Percentiles rank a stretch among this genome's conserved stretches.
phyloP scores from a whole-genome alignment of 2,329 filamentous ascomycete genomes.

The Xylariales sp. region DNA sequence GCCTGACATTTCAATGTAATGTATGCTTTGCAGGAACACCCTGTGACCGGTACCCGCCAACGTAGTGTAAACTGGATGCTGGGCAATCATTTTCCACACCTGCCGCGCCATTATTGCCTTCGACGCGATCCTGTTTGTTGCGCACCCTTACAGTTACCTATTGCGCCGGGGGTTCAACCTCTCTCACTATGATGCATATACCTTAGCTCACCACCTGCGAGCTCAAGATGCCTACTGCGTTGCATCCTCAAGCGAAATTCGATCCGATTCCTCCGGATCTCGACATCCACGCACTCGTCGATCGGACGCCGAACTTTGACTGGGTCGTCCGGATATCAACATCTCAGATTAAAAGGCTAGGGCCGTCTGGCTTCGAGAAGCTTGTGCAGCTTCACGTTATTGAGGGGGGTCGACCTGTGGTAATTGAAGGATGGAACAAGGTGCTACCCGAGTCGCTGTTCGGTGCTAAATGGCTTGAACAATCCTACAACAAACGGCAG shows the following conservation, averaged over 20 bases:
- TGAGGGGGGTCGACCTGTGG: slow-evolving; percentile 77
- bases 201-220: not conserved
- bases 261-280: slow-evolving; percentile 86
- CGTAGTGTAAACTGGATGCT: too few species aligned
- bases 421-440: slow-evolving; percentile 84
- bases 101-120: too few species aligned
- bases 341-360: slow-evolving; percentile 72
- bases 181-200: not conserved
- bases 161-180: not conserved
- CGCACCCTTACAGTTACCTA: not conserved
- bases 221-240: slow-evolving; percentile 68
- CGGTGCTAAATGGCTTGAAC: slow-evolving; percentile 73
- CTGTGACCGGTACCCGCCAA: too few species aligned
- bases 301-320: slow-evolving; percentile 77
- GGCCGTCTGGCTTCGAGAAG: slow-evolving; percentile 77
- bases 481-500: slow-evolving; percentile 73
- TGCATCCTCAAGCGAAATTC: slow-evolving; percentile 82
- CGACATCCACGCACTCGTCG: slow-evolving; percentile 71
- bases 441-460: slow-evolving; percentile 75
- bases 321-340: slow-evolving; percentile 78
- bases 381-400: slow-evolving; percentile 81
- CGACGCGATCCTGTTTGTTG: not conserved
- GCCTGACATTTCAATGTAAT: too few species aligned
- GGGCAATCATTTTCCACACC: too few species aligned
- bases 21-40: too few species aligned